Percentiles rank a stretch among this genome's conserved stretches.
phyloP scores from a whole-genome alignment of 2,329 filamentous ascomycete species.

The Diaporthe sp. region DNA sequence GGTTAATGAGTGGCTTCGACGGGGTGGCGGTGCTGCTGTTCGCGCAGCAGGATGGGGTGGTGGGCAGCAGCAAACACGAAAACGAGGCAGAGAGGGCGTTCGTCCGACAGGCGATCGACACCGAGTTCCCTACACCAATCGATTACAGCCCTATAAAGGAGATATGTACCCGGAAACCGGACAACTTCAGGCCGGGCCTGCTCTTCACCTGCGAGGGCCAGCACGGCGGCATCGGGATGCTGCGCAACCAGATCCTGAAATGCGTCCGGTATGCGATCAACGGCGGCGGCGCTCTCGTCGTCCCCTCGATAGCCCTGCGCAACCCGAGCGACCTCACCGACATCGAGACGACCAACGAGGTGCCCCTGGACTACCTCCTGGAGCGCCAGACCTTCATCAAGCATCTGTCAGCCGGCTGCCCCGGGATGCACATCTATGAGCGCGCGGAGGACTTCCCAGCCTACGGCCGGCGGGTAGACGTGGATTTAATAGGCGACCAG shows the following conservation, averaged over 20 bases:
- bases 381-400: constrained; percentile 47
- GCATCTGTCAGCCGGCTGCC: constrained; percentile 47
- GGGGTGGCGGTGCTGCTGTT: constrained; percentile 36
- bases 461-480: constrained; percentile 42
- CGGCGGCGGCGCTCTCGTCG: constrained; percentile 52
- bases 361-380: constrained; percentile 49
- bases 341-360: constrained; percentile 48
- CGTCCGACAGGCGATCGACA: constrained; percentile 45
- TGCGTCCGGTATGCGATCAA: constrained; percentile 57
- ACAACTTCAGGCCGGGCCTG: constrained; percentile 51
- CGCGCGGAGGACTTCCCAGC: constrained; percentile 47
- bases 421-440: constrained; percentile 48
- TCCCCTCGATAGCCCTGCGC: constrained; percentile 53
- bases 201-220: constrained; percentile 57
- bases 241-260: constrained; percentile 57
- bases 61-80: constrained; percentile 31
- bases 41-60: not conserved
- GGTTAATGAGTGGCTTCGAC: constrained; percentile 37
- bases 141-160: constrained; percentile 52
- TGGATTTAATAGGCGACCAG: constrained; percentile 48
- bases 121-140: constrained; percentile 53
- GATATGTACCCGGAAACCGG: constrained; percentile 48
- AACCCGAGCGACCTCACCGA: constrained; percentile 50
- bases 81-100: constrained; percentile 42
- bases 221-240: constrained; percentile 55